Evolutionary conservation across 345 rosid species (phyloP), one percentile per base, ranked within the genome.

Genomic region (Cardamine resedifolia): DNA sequence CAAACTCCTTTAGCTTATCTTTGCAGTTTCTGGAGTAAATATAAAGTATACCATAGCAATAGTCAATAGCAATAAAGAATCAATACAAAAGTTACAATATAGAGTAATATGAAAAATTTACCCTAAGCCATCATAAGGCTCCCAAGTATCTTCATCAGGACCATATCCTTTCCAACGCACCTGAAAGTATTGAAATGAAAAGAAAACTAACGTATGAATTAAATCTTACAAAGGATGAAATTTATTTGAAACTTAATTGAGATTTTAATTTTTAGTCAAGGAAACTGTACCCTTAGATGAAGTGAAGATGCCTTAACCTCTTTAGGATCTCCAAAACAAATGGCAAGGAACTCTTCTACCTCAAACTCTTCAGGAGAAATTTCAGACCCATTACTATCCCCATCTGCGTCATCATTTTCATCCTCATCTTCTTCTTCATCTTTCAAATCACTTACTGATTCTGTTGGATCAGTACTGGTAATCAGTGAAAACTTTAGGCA

Each of bases 81-180:
- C 16, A 38, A 39, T 15, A 4, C 10, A 4, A 19, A 56, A 24
- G 15, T 1, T 55, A 23, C 2, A 24, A 10, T 33, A 51, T 6
- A 18, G 18, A 21, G 6, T 10, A 10, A 34, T 49, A 2, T 33
- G 7, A 43, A 36, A 49, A 58, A 14, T 39, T 33, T 72, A 82
- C 82, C 80, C 58, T 30, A 77, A 28, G 61, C 85, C 81, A 3
- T 69, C 76, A 43, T 66, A 58, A 10, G 83, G 80, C 62, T 82
- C 81, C 83, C 85, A 82, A 6, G 81, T 71, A 45, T 80, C 81
- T 11, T 80, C 76, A 34, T 72, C 56, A 14, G 80, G 55, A 71
- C 68, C 78, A 30, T 76, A 80, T 7, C 80, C 78, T 20, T 76
- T 68, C 83, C 83, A 76, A 0, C 75, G 58, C 4, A 80, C 83